phyloP scores from a whole-genome alignment of 169 alveolate species.

The Cryptosporidium viatorum region DNA sequence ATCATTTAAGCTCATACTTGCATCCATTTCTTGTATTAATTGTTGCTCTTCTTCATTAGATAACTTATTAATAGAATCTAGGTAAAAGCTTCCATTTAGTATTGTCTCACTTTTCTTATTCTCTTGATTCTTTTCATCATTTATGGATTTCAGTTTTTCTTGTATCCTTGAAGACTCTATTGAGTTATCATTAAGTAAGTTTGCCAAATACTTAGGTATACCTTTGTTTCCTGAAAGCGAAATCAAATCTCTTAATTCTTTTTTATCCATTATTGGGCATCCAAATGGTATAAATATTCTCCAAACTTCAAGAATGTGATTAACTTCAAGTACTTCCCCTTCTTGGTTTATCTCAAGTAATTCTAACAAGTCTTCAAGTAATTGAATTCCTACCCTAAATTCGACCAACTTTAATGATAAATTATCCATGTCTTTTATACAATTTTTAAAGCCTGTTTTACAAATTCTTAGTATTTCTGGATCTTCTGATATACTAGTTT shows the following conservation, averaged over 20 bases:
- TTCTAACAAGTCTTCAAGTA: conserved; percentile 30
- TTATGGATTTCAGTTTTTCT: not conserved
- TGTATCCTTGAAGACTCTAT: not conserved
- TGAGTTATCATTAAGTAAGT: not conserved
- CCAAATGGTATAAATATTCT: conserved; percentile 59
- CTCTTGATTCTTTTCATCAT: not conserved
- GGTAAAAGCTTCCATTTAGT: conserved; percentile 7
- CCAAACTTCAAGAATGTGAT: conserved; percentile 22
- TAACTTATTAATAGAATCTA: conserved; percentile 1
- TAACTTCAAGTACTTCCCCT: not conserved
- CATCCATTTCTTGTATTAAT: conserved; percentile 2
- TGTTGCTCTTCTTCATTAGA: conserved; percentile 15
- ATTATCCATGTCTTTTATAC: not conserved
- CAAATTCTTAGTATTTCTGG: not conserved
- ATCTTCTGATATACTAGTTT: conserved; percentile 10
- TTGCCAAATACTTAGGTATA: conserved; percentile 9
- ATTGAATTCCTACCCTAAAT: conserved; percentile 24
- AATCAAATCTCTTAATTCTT: conserved; percentile 1
- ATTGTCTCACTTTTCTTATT: not conserved
- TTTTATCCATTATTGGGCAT: conserved; percentile 22
- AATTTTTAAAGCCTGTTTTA: not conserved
- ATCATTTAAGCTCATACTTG: not conserved
- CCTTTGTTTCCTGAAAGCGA: not conserved
- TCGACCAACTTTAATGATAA: conserved; percentile 6
- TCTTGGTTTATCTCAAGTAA: not conserved